A percentile compares a stretch with the other conserved stretches of the same genome.
Conservation (phyloP, 2,329 filamentous ascomycete species). For the Penicillium crustosum region DNA sequence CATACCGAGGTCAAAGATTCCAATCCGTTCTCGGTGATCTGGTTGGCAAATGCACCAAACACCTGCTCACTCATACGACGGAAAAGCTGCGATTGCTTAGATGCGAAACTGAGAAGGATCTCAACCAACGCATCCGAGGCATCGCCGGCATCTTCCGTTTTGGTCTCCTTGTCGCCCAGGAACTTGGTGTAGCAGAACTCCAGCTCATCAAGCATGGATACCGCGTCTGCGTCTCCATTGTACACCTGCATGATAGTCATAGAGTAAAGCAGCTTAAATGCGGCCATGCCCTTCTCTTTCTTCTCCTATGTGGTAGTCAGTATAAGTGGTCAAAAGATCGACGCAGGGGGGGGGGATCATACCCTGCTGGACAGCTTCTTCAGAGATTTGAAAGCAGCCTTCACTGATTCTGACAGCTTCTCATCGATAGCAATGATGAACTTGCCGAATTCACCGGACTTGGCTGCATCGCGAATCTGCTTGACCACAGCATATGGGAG, state of each 20-base stretch:
- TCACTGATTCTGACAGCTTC: slow-evolving; percentile 43
- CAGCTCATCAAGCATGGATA: slow-evolving; percentile 80
- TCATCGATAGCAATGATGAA: slow-evolving; percentile 52
- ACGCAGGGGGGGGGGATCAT: background rate
- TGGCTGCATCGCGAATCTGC: slow-evolving; percentile 41
- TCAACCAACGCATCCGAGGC: slow-evolving; percentile 75
- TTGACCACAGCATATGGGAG: slow-evolving; percentile 44
- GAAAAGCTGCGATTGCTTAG: slow-evolving; percentile 79
- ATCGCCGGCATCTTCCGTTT: slow-evolving; percentile 51
- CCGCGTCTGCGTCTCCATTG: slow-evolving; percentile 81
- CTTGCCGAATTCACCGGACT: slow-evolving; percentile 38
- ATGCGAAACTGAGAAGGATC: slow-evolving; percentile 84
- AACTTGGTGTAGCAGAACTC: slow-evolving; percentile 70
- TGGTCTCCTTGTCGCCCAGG: slow-evolving; percentile 51
- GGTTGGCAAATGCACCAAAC: slow-evolving; percentile 75
- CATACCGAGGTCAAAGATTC: slow-evolving; percentile 56
- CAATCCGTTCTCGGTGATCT: slow-evolving; percentile 72
- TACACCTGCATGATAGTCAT: slow-evolving; percentile 86
- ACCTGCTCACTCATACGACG: slow-evolving; percentile 84
- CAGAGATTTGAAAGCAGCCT: slow-evolving; percentile 45
- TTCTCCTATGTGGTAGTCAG: slow-evolving; percentile 50
- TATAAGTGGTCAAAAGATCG: background rate
- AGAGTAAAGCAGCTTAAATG: slow-evolving; percentile 77
- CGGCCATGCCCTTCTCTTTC: slow-evolving; percentile 53
- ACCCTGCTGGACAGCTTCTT: slow-evolving; percentile 41